A percentile compares a stretch with the other conserved stretches of the same genome.
Evolutionary conservation across 2,329 filamentous ascomycete species (phyloP).

Genomic region (Penicillium sclerotigenum): DNA sequence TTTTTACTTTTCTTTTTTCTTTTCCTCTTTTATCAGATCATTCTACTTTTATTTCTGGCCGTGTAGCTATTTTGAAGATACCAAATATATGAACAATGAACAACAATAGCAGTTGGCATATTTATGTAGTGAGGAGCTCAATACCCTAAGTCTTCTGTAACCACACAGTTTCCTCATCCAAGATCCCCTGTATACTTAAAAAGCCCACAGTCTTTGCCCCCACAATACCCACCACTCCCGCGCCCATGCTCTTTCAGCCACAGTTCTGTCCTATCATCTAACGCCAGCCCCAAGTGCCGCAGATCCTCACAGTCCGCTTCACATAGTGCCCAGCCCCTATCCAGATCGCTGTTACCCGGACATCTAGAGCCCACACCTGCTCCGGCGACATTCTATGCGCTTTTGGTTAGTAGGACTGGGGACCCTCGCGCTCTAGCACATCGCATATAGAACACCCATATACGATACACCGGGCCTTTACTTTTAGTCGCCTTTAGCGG

Average conservation of each 20-base stretch:
- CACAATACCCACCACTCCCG: background rate
- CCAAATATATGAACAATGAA: constrained; percentile 16
- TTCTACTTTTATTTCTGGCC: constrained; percentile 9
- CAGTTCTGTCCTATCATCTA: background rate
- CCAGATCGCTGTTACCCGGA: background rate
- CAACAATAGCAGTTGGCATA: background rate
- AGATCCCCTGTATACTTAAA: background rate
- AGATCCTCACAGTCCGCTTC: background rate
- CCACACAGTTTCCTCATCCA: background rate
- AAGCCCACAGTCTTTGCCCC: background rate
- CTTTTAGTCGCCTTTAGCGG: background rate
- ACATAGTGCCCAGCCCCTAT: background rate
- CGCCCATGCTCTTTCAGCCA: background rate
- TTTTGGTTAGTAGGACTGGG: background rate
- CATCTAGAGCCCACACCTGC: background rate
- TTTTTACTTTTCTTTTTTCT: too few relatives aligned
- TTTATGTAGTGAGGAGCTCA: background rate
- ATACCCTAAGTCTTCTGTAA: background rate
- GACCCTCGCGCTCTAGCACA: background rate
- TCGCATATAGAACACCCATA: background rate
- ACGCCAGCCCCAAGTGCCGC: background rate
- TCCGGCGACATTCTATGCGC: background rate
- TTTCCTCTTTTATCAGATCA: constrained; percentile 5
- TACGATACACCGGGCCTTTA: background rate
- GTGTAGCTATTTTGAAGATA: constrained; percentile 27